Evolutionary conservation across 1,284 basidiomycete species (phyloP).

Genomic region (Leccinum angustisporum): DNA sequence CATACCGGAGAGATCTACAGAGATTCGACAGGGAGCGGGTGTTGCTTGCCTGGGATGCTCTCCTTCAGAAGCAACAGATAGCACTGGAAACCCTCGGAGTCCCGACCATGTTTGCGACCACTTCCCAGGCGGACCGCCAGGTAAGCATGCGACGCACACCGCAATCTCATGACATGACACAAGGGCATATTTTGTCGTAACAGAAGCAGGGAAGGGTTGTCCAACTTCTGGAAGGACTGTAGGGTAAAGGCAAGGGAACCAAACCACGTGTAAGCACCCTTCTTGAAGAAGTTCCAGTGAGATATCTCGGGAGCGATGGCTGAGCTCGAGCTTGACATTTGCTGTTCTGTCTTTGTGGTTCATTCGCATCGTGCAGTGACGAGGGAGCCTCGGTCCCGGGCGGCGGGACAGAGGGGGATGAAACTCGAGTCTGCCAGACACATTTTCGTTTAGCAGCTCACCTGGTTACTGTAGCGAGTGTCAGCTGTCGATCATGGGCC

Average conservation of each 20-base stretch:
- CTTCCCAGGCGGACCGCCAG: constrained; percentile 49
- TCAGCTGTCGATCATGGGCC: constrained; percentile 11
- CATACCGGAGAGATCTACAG: constrained; percentile 60
- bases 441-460: constrained; percentile 5
- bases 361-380: not conserved
- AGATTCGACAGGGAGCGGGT: constrained; percentile 66
- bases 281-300: not conserved
- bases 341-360: not conserved
- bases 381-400: constrained; percentile 1
- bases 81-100: constrained; percentile 58
- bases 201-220: constrained; percentile 46
- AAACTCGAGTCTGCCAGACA: not conserved
- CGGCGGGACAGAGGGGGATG: constrained; percentile 9
- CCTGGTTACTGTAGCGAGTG: constrained; percentile 3
- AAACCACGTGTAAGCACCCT: constrained; percentile 5
- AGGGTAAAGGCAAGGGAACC: constrained; percentile 8
- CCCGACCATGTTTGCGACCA: constrained; percentile 67
- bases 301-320: not conserved
- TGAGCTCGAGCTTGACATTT: not conserved
- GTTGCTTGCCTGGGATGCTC: constrained; percentile 69
- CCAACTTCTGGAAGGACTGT: constrained; percentile 38
- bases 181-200: constrained; percentile 8
- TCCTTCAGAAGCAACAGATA: constrained; percentile 67
- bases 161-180: constrained; percentile 1
- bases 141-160: constrained; percentile 39